Percentiles rank a stretch among this genome's conserved stretches.
These are phyloP conservation scores for Geotrichum cucujoidarum DNA, from an alignment of 1,139 yeast genomes.

Conservation along the genomic window DNA sequence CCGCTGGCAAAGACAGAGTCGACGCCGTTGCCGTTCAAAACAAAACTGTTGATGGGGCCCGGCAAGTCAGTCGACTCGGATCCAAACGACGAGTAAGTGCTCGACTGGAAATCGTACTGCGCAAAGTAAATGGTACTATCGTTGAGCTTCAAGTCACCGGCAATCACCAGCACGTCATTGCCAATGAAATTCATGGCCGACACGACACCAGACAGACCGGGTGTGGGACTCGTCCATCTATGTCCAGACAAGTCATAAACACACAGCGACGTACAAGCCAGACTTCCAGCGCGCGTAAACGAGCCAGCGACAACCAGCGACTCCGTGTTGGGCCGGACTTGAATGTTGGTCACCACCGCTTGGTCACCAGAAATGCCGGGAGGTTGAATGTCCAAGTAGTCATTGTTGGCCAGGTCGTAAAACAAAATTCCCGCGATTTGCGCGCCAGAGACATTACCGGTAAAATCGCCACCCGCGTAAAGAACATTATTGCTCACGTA, in stretches of 20 bases:
- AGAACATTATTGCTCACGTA: constrained; percentile 44
- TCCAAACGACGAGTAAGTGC: constrained; percentile 22
- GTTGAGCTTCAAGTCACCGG: constrained; percentile 54
- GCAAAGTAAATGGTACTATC: constrained; percentile 42
- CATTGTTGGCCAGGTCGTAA: constrained; percentile 45
- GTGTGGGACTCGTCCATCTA: constrained; percentile 51
- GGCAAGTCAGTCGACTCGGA: constrained; percentile 33
- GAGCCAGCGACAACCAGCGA: constrained; percentile 72
- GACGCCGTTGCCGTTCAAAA: constrained; percentile 47
- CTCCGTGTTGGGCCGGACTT: constrained; percentile 46
- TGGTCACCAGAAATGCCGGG: constrained; percentile 33
- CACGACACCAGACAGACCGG: constrained; percentile 50
- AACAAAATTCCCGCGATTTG: constrained; percentile 45
- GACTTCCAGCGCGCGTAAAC: constrained; percentile 56
- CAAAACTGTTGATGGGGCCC: constrained; percentile 45
- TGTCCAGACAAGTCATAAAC: constrained; percentile 54
- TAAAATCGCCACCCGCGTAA: constrained; percentile 50
- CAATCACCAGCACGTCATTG: constrained; percentile 49
- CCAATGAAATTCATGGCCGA: constrained; percentile 52
- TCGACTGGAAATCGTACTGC: constrained; percentile 48
- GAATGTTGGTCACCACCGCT: constrained; percentile 51
- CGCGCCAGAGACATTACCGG: constrained; percentile 33
- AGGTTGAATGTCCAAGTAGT: constrained; percentile 47
- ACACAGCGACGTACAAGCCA: constrained; percentile 61
- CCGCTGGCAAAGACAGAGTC: constrained; percentile 59